Conservation (phyloP, 805 yeast genomes). For the Kuraishia molischiana region DNA sequence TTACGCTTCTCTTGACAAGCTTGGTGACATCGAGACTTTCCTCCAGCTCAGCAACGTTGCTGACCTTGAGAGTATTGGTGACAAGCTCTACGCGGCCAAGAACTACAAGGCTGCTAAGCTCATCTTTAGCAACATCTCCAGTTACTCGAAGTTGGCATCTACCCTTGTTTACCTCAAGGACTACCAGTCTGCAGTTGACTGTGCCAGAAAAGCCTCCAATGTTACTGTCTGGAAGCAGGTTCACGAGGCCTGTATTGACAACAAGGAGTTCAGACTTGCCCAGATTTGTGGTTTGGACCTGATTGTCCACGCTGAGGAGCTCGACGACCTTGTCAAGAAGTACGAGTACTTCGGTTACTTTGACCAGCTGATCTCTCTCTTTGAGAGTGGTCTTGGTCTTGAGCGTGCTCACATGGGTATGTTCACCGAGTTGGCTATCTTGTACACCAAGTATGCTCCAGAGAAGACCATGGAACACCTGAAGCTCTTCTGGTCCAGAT, state of each 20-base stretch:
- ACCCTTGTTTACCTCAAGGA: conserved; percentile 88
- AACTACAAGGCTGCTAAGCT: conserved; percentile 91
- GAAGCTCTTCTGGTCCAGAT: conserved; percentile 95
- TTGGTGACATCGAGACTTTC: conserved; percentile 76
- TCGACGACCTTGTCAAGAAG: conserved; percentile 77
- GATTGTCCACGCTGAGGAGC: conserved; percentile 95
- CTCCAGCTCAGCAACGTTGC: conserved; percentile 88
- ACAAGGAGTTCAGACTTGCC: conserved; percentile 91
- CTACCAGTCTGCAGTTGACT: conserved; percentile 94
- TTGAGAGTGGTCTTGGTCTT: conserved; percentile 91
- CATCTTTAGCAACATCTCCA: conserved; percentile 76
- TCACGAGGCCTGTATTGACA: conserved; percentile 90
- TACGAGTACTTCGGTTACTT: conserved; percentile 90
- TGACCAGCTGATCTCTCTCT: conserved; percentile 81
- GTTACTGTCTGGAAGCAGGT: conserved; percentile 95
- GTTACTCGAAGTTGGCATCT: conserved; percentile 94
- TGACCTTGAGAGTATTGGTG: conserved; percentile 86
- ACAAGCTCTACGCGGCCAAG: conserved; percentile 67
- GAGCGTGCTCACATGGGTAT: conserved; percentile 99
- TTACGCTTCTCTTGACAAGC: conserved; percentile 69
- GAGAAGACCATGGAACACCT: conserved; percentile 91
- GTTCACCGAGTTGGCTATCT: conserved; percentile 91
- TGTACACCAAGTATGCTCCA: conserved; percentile 87
- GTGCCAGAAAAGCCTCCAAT: conserved; percentile 96
- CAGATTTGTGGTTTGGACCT: conserved; percentile 97